These are phyloP conservation scores for Fraxinus anomala DNA, from an alignment of 257 asterid genomes.

Conservation along the genomic window DNA sequence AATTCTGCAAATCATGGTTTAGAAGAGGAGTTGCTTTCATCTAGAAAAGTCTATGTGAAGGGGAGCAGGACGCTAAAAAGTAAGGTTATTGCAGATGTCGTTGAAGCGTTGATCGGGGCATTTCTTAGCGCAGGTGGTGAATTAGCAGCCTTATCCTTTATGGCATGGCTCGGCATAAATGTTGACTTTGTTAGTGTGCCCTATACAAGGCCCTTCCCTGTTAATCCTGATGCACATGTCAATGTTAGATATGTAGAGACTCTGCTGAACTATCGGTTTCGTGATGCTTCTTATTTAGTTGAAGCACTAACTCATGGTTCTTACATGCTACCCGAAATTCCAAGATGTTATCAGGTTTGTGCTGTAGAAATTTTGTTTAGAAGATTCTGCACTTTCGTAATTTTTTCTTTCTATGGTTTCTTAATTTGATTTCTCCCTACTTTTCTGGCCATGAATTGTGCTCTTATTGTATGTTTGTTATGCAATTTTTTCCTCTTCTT, in stretches of 20 bases:
- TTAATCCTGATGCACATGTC: conserved; percentile 48
- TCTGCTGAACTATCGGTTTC: conserved; percentile 54
- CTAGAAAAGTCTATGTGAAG: conserved; percentile 38
- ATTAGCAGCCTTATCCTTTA: conserved; percentile 60
- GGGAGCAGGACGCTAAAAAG: conserved; percentile 42
- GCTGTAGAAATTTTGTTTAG: background rate
- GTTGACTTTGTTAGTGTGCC: conserved; percentile 48
- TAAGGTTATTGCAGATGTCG: conserved; percentile 71
- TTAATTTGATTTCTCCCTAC: background rate
- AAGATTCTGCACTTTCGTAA: background rate
- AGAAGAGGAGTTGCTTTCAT: conserved; percentile 36
- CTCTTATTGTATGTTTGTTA: background rate
- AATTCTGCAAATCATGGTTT: conserved; percentile 30
- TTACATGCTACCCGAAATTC: conserved; percentile 82
- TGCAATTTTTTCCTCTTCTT: background rate
- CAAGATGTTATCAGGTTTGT: conserved; percentile 83
- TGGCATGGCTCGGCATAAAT: conserved; percentile 71
- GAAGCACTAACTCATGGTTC: conserved; percentile 94
- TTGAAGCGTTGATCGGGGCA: conserved; percentile 92
- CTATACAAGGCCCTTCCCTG: conserved; percentile 38
- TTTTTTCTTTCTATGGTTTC: background rate
- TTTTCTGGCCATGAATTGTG: background rate
- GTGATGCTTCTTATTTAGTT: conserved; percentile 65
- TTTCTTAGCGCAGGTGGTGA: conserved; percentile 71
- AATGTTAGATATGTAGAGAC: conserved; percentile 50